A percentile compares a stretch with the other conserved stretches of the same genome.
phyloP scores from a whole-genome alignment of 768 basidiomycete species.

The Atractiella rhizophila region DNA sequence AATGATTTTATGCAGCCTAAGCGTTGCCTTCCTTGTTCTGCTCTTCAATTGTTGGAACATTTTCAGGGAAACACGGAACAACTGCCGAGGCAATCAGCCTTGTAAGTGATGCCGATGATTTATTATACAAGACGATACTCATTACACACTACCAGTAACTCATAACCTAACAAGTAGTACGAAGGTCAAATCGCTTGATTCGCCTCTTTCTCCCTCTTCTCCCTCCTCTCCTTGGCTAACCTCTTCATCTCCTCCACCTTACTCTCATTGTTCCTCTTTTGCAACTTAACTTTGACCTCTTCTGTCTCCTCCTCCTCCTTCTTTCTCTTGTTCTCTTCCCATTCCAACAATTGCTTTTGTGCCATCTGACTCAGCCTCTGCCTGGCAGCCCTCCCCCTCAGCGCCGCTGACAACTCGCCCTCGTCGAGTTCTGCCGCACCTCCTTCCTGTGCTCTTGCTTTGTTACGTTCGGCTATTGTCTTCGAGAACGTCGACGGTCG shows the following conservation, averaged over 20 bases:
- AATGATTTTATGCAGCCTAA: too few relatives aligned
- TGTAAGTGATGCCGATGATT: too few relatives aligned
- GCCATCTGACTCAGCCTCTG: conserved; percentile 11
- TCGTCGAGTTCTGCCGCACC: conserved; percentile 10
- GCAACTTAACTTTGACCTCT: conserved; percentile 26
- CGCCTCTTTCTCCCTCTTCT: conserved; percentile 9
- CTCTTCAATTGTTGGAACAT: too few relatives aligned
- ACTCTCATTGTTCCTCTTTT: conserved; percentile 49
- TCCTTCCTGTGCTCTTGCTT: not conserved
- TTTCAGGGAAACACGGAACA: too few relatives aligned
- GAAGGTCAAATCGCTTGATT: not conserved
- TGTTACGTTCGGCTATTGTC: conserved; percentile 17
- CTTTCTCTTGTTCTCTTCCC: conserved; percentile 36
- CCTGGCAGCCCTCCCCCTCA: conserved; percentile 2
- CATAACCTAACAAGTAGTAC: too few relatives aligned
- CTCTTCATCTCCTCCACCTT: conserved; percentile 57
- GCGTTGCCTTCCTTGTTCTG: too few relatives aligned
- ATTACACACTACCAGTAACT: too few relatives aligned
- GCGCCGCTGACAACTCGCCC: conserved; percentile 8
- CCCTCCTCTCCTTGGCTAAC: conserved; percentile 35
- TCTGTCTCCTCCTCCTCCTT: conserved; percentile 36
- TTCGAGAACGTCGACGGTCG: conserved; percentile 10
- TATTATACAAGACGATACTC: too few relatives aligned
- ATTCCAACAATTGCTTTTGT: conserved; percentile 46
- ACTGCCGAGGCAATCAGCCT: too few relatives aligned